These are phyloP conservation scores for Suillus luteus DNA, from an alignment of 768 basidiomycete species.

Conservation along the genomic window DNA sequence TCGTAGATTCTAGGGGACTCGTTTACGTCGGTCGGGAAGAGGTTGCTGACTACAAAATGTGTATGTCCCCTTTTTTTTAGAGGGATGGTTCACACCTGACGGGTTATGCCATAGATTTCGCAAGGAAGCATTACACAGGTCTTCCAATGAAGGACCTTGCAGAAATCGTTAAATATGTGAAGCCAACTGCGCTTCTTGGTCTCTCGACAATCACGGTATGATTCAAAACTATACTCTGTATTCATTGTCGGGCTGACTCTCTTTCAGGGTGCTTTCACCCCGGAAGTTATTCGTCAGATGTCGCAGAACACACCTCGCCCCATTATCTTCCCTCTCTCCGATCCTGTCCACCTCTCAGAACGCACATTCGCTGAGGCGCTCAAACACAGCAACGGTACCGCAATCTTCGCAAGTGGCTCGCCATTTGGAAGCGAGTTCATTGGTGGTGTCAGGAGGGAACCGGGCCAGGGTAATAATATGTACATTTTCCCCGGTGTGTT, in stretches of 20 bases:
- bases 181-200: slow-evolving; percentile 88
- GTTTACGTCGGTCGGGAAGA: slow-evolving; percentile 72
- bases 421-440: slow-evolving; percentile 73
- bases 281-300: slow-evolving; percentile 75
- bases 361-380: slow-evolving; percentile 80
- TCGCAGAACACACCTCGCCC: slow-evolving; percentile 76
- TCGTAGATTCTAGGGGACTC: slow-evolving; percentile 86
- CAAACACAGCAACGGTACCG: slow-evolving; percentile 66
- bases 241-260: background rate
- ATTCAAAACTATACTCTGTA: slow-evolving; percentile 2
- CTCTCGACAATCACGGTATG: slow-evolving; percentile 77
- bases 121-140: slow-evolving; percentile 77
- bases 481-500: slow-evolving; percentile 70
- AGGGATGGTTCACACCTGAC: slow-evolving; percentile 12
- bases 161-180: slow-evolving; percentile 77
- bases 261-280: slow-evolving; percentile 68
- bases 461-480: slow-evolving; percentile 97
- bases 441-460: slow-evolving; percentile 58
- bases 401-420: slow-evolving; percentile 86
- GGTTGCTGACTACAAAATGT: slow-evolving; percentile 83
- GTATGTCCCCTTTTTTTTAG: slow-evolving; percentile 38
- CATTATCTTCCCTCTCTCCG: slow-evolving; percentile 92
- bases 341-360: slow-evolving; percentile 82
- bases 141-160: slow-evolving; percentile 73
- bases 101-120: slow-evolving; percentile 59